These are phyloP conservation scores for Dimargaris xerosporica DNA, from an alignment of 192 early-diverging fungal species.

Conservation along the genomic window DNA sequence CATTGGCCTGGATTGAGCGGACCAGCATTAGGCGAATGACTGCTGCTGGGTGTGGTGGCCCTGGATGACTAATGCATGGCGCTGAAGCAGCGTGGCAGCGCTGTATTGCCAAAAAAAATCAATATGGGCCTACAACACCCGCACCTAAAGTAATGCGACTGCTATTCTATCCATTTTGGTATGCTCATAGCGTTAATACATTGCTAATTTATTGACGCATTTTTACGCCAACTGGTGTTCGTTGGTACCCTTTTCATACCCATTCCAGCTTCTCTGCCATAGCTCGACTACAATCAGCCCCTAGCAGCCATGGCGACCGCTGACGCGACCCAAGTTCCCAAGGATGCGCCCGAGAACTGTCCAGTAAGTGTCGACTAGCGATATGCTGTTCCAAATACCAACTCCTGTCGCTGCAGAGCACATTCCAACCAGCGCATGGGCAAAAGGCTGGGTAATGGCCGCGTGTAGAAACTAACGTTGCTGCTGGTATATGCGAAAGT, in stretches of 20 bases:
- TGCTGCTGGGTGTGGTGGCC: too few species aligned
- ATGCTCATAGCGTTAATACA: background rate
- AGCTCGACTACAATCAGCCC: background rate
- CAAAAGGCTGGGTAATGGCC: background rate
- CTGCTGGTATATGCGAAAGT: background rate
- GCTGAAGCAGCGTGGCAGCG: too few species aligned
- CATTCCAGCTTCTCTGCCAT: background rate
- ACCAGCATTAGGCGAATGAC: too few species aligned
- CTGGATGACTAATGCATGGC: too few species aligned
- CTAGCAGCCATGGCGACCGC: background rate
- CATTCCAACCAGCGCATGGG: background rate
- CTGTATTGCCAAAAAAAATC: too few species aligned
- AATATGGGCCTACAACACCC: too few species aligned
- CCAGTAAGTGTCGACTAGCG: slow-evolving; percentile 23
- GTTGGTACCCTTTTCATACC: slow-evolving; percentile 11
- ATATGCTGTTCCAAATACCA: background rate
- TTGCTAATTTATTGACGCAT: background rate
- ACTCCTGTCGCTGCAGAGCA: background rate
- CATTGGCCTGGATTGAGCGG: too few species aligned
- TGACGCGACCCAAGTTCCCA: slow-evolving; percentile 18
- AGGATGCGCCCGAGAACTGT: slow-evolving; percentile 60
- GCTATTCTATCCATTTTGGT: too few species aligned
- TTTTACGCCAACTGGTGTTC: background rate
- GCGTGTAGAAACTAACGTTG: background rate
- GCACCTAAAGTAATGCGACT: too few species aligned